Base-by-base conservation (phyloP, 108 stramenopile genomes). In the Fistulifera solaris region DNA sequence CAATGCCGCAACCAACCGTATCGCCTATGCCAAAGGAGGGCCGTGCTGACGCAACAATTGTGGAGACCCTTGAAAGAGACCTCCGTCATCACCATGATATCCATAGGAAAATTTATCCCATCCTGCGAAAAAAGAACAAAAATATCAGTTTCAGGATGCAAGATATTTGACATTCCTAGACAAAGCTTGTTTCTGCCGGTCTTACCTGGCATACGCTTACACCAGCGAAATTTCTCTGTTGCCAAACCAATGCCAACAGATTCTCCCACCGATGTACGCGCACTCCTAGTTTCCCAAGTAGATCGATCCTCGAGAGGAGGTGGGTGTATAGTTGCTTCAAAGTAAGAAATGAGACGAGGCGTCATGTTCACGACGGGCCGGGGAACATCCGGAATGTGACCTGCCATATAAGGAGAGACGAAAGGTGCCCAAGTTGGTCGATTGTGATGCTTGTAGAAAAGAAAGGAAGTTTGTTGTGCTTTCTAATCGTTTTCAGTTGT, bases 1-100 rank as follows among this genome's bases (percentile, higher is more conserved):
- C 75, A 10, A 94, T 57, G 1, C 93, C 93, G 59, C 93, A 94
- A 8, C 93, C 93, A 0, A 94, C 81, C 18, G 79, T 80, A 67
- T 94, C 93, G 11, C 93, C 88, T 0, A 57, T 48, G 17, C 86
- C 86, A 63, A 76, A 94, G 0, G 64, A 10, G 87, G 83, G 15
- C 88, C 88, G 58, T 63, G 81, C n/a, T 51, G 59, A 13, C 70
- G 59, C 19, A 77, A 19, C 78, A 82, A 83, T 27, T 60, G 75
- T 19, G 87, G 85, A 21, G 61, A 62, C 22, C 67, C 59, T 59
- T 87, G 81, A 58, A 94, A 89, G 35, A 81, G 67, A 1, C 84
- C 76, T 18, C 93, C 87, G 59, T 89, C 87, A 61, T 89, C 87
- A 16, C 83, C 76, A 54, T 89, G 93, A 61, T 85, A 89, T 22